Percentiles rank a stretch among this genome's conserved stretches.
Evolutionary conservation across 495 filamentous ascomycete species (phyloP).

Genomic region (Neurospora terricola): DNA sequence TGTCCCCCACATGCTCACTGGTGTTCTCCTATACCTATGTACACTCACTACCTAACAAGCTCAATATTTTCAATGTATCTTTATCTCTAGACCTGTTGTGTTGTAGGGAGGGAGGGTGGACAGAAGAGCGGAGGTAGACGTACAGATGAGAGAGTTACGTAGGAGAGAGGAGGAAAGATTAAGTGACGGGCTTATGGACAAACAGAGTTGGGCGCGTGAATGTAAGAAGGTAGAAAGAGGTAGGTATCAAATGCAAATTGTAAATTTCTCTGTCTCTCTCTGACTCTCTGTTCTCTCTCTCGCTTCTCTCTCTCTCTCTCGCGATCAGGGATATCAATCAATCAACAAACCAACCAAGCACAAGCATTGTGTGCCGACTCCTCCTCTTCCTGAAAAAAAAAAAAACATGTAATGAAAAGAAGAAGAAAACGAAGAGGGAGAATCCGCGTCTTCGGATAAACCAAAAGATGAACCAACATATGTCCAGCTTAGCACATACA

Average conservation of each 20-base stretch:
- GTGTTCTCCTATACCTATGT: no score
- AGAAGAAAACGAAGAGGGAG: background rate
- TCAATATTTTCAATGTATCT: no score
- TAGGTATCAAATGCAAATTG: background rate
- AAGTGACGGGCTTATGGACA: no score
- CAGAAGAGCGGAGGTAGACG: no score
- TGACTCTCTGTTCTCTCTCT: background rate
- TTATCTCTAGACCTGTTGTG: no score
- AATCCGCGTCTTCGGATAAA: background rate
- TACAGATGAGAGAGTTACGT: no score
- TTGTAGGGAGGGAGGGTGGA: no score
- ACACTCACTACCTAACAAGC: no score
- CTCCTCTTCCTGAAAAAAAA: background rate
- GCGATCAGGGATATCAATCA: background rate
- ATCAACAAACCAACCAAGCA: background rate
- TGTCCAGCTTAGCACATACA: background rate
- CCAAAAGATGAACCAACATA: constrained; percentile 7
- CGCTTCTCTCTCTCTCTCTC: background rate
- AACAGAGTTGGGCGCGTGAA: no score
- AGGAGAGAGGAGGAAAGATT: no score
- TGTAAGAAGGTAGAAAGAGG: background rate
- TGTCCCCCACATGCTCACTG: no score
- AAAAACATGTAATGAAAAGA: constrained; percentile 1
- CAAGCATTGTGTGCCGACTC: background rate
- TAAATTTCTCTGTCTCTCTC: background rate